Conservation (phyloP, 2,329 filamentous ascomycete species). For the Penicillium sp. region DNA sequence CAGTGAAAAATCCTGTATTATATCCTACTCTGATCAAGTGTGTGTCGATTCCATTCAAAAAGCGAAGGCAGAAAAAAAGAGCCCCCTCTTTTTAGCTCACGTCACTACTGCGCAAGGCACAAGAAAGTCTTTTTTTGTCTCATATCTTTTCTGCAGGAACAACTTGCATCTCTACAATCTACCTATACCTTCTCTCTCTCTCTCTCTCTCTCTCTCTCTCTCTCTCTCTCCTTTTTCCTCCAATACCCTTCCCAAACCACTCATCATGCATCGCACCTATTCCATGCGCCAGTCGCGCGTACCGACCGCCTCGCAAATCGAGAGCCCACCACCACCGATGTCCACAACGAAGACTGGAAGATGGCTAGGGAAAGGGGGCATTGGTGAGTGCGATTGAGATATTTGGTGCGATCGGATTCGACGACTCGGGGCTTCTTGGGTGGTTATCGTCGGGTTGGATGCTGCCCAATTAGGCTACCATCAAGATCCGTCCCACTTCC, state of each 20-base stretch:
- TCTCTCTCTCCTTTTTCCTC: no score
- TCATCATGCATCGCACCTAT: conserved; percentile 91
- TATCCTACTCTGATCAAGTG: background rate
- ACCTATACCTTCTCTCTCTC: background rate
- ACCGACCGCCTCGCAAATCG: conserved; percentile 84
- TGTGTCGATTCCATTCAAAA: background rate
- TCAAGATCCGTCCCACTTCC: background rate
- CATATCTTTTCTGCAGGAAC: conserved; percentile 16
- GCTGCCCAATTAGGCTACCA: conserved; percentile 15
- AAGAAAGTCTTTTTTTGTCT: conserved; percentile 3
- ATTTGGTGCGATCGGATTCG: background rate
- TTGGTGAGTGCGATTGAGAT: conserved; percentile 65
- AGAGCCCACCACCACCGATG: conserved; percentile 90
- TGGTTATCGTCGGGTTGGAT: background rate
- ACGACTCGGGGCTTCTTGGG: background rate
- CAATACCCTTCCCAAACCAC: conserved; percentile 18
- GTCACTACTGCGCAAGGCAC: conserved; percentile 37
- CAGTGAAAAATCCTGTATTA: conserved; percentile 7
- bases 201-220: background rate
- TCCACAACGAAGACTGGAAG: conserved; percentile 89
- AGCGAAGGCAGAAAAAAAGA: background rate
- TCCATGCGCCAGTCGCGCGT: conserved; percentile 97
- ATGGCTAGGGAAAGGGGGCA: conserved; percentile 79
- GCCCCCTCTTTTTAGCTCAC: conserved; percentile 21
- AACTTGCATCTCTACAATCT: background rate